Evolutionary conservation across 352 stramenopile genomes (phyloP).

Genomic region (Thraustochytrium striatum): DNA sequence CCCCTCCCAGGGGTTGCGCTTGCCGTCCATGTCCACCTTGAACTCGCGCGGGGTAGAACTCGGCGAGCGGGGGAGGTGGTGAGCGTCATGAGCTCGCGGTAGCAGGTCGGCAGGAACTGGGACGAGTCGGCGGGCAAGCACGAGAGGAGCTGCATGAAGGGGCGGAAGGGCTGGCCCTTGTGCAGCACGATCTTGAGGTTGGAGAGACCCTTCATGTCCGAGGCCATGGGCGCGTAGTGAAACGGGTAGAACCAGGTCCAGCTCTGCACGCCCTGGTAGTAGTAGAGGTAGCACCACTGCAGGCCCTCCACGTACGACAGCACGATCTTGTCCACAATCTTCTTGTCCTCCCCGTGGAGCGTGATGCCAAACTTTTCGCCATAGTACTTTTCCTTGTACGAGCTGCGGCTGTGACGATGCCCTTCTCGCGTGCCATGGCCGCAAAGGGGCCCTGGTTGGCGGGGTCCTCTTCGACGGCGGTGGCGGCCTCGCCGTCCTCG

Average conservation of each 20-base stretch:
- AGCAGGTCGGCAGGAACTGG: slow-evolving; percentile 70
- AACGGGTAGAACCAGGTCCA: slow-evolving; percentile 99
- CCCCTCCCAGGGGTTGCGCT: slow-evolving; percentile 95
- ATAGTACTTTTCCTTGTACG: slow-evolving; percentile 65
- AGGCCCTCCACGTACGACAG: slow-evolving; percentile 74
- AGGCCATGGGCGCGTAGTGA: slow-evolving; percentile 93
- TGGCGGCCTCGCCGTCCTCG: neutral
- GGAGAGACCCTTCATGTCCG: slow-evolving; percentile 81
- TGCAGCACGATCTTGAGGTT: slow-evolving; percentile 68
- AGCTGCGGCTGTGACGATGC: neutral
- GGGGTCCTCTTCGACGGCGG: neutral
- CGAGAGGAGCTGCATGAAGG: slow-evolving; percentile 95
- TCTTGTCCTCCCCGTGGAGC: slow-evolving; percentile 13
- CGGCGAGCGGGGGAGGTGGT: slow-evolving; percentile 89
- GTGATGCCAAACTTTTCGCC: slow-evolving; percentile 78
- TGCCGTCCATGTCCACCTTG: slow-evolving; percentile 87
- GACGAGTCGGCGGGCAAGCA: slow-evolving; percentile 90
- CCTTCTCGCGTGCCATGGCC: neutral
- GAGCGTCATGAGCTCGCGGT: slow-evolving; percentile 86
- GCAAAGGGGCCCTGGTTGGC: neutral
- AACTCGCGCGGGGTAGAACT: slow-evolving; percentile 82
- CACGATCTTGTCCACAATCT: slow-evolving; percentile 12
- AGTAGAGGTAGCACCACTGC: slow-evolving; percentile 98
- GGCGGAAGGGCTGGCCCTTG: slow-evolving; percentile 86
- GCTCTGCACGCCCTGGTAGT: slow-evolving; percentile 95